Base-by-base conservation (phyloP, 306 rosid species). In the Rosa lucieae region DNA sequence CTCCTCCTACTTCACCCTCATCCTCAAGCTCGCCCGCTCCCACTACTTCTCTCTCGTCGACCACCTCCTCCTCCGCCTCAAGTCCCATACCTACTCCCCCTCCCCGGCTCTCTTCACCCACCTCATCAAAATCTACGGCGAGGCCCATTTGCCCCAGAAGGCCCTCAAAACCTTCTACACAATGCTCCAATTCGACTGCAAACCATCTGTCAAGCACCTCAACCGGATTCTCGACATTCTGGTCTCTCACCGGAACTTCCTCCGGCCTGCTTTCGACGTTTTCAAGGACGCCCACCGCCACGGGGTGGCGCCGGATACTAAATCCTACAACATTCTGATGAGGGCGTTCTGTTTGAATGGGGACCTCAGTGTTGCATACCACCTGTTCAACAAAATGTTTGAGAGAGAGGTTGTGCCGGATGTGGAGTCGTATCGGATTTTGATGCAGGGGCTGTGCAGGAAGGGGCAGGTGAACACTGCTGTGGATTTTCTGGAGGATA, bases 371-470 rank as follows among this genome's bases (percentile, higher is more conserved):
- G 79, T 92, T 81, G 97, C 99, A 2, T 94, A 92, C 88, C 65
- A 79, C 0, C 81, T 92, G 87, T 94, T 94, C 81, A 90, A 90
- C 73, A 93, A 91, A 84, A 94, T 94, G 97, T 84, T 86, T 73
- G 58, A 91, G 84, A 84, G 96, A 79, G 92, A 92, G 26, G 35
- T 94, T 58, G 44, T 77, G 59, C 99, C 92, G 0, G 94, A 94
- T 80, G 82, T 91, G 23, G 89, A 92, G 78, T 89, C 97, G 48
- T 89, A 94, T 56, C 79, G 97, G 67, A 90, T 90, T 86, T 56
- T 94, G 81, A 92, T 91, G 99, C 97, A 94, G 76, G 97, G 88
- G 0, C 69, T 92, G 89, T 92, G 97, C 82, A 81, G 99, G 85
- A 89, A 86, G 82, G 90, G 91, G 74, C 97, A 94, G 69, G 97